Percentiles rank a stretch among this genome's conserved stretches.
Evolutionary conservation across 306 rosid species (phyloP).

Genomic region (Pueraria montana): DNA sequence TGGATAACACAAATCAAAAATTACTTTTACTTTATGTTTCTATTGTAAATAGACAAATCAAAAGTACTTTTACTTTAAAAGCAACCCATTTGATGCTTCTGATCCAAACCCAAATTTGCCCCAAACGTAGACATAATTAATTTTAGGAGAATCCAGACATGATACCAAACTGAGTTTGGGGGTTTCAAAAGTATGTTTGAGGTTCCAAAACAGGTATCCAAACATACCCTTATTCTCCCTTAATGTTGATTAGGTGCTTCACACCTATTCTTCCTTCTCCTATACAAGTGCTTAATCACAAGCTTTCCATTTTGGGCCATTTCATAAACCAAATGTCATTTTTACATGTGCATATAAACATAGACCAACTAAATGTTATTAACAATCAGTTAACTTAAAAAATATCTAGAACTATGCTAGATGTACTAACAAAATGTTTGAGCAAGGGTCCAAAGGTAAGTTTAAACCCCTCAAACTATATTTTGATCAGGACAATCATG

Average conservation of each 20-base stretch:
- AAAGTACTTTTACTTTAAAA: too few species aligned
- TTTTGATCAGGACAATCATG: slow-evolving; percentile 23
- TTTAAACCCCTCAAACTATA: slow-evolving; percentile 25
- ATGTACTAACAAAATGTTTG: slow-evolving; percentile 29
- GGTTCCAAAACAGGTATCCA: too few species aligned
- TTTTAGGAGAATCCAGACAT: too few species aligned
- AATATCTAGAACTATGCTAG: slow-evolving; percentile 30
- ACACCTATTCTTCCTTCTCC: background rate
- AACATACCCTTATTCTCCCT: background rate
- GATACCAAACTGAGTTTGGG: too few species aligned
- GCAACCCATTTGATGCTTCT: too few species aligned
- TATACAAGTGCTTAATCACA: background rate
- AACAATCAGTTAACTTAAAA: slow-evolving; percentile 10
- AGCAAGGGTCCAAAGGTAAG: slow-evolving; percentile 30
- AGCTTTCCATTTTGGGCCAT: background rate
- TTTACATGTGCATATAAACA: slow-evolving; percentile 12
- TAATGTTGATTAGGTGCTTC: background rate
- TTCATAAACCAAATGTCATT: slow-evolving; percentile 6
- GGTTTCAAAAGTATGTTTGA: too few species aligned
- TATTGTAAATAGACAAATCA: too few species aligned
- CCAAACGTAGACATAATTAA: too few species aligned
- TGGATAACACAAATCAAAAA: too few species aligned
- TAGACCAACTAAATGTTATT: slow-evolving; percentile 4
- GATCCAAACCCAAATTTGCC: too few species aligned
- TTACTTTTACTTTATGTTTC: too few species aligned